phyloP scores from a whole-genome alignment of 805 yeast species.

The Ogataea chonburiensis region DNA sequence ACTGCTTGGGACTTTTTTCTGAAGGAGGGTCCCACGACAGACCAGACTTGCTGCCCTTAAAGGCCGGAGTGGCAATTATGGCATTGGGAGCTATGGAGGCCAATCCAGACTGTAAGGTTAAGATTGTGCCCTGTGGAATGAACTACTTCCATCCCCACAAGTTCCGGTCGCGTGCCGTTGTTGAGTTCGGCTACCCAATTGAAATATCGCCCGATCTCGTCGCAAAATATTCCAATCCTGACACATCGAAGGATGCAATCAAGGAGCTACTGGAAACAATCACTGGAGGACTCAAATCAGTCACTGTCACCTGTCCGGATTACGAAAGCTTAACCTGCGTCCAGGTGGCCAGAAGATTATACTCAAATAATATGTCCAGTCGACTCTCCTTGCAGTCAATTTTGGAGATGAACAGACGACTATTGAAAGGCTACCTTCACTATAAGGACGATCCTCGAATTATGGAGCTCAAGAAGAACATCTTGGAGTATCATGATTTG shows the following conservation, averaged over 20 bases:
- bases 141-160: slow-evolving; percentile 95
- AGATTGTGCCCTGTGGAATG: slow-evolving; percentile 84
- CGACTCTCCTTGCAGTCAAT: slow-evolving; percentile 76
- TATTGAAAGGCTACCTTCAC: slow-evolving; percentile 77
- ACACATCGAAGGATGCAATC: slow-evolving; percentile 70
- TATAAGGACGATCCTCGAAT: slow-evolving; percentile 71
- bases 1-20: slow-evolving; percentile 90
- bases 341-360: slow-evolving; percentile 88
- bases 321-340: slow-evolving; percentile 86
- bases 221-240: slow-evolving; percentile 55
- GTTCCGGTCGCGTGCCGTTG: slow-evolving; percentile 91
- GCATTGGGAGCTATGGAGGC: slow-evolving; percentile 90
- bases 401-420: slow-evolving; percentile 87
- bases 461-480: slow-evolving; percentile 56
- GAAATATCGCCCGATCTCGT: slow-evolving; percentile 63
- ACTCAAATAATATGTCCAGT: slow-evolving; percentile 70
- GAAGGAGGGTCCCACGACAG: slow-evolving; percentile 99
- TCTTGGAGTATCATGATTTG: slow-evolving; percentile 65
- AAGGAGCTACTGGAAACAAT: slow-evolving; percentile 66
- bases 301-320: slow-evolving; percentile 85
- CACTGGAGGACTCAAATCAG: slow-evolving; percentile 73
- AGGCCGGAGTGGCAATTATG: slow-evolving; percentile 98
- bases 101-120: slow-evolving; percentile 72
- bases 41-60: slow-evolving; percentile 84
- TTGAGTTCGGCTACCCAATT: slow-evolving; percentile 90